phyloP scores from a whole-genome alignment of 2,329 filamentous ascomycete species.

The Alternaria viburni region DNA sequence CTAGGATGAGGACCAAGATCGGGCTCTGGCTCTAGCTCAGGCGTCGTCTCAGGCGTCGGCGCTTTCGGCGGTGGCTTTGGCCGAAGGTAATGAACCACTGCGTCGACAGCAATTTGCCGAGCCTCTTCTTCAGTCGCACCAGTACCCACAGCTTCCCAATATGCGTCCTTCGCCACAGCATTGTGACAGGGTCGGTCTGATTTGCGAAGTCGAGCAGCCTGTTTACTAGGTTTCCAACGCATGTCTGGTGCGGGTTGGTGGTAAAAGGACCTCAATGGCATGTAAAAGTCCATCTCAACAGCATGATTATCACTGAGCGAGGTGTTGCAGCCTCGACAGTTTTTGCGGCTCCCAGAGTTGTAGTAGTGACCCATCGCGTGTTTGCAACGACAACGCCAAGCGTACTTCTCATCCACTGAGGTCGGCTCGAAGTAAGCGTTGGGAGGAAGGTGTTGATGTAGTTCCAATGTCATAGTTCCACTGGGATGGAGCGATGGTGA shows the following conservation, averaged over 20 bases:
- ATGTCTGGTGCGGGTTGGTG: conserved; percentile 22
- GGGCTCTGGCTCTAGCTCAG: conserved; percentile 18
- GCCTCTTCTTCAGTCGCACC: conserved; percentile 21
- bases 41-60: conserved; percentile 17
- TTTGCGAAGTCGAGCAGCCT: conserved; percentile 5
- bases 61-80: conserved; percentile 16
- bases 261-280: conserved; percentile 22
- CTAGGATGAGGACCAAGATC: conserved; percentile 32
- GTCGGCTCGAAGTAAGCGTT: conserved; percentile 28
- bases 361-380: conserved; percentile 38
- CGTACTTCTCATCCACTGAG: conserved; percentile 18
- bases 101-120: conserved; percentile 13
- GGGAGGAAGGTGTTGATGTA: conserved; percentile 24
- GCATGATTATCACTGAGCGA: conserved; percentile 16
- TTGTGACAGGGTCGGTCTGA: conserved; percentile 24
- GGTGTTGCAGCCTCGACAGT: conserved; percentile 31
- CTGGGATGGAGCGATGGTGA: conserved; percentile 11
- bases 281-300: conserved; percentile 35
- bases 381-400: conserved; percentile 36
- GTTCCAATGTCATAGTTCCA: conserved; percentile 24
- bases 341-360: conserved; percentile 34
- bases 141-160: conserved; percentile 21
- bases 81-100: conserved; percentile 17
- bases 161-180: conserved; percentile 33
- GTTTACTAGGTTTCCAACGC: conserved; percentile 29